These are phyloP conservation scores for Cystobasidium onofrii DNA, from an alignment of 768 basidiomycete species.

Conservation along the genomic window DNA sequence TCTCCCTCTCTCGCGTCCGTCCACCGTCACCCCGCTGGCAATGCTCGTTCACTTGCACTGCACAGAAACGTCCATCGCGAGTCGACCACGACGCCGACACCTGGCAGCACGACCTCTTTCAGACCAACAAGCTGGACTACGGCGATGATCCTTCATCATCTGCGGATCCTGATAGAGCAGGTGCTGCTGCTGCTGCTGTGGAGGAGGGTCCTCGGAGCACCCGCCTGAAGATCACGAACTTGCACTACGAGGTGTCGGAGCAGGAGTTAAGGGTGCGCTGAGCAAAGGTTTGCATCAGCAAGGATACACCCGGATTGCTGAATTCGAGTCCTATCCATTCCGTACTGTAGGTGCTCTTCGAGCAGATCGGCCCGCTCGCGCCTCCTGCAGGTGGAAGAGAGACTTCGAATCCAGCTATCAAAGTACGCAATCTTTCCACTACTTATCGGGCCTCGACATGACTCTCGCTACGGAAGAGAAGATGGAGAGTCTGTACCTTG, in stretches of 20 bases:
- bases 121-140: constrained; percentile 29
- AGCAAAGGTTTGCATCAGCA: neutral
- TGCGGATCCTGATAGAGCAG: neutral
- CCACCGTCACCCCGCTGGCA: neutral
- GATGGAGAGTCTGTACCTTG: too few relatives aligned
- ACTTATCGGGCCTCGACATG: neutral
- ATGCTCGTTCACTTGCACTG: neutral
- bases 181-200: neutral
- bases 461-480: neutral
- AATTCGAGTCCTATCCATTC: neutral
- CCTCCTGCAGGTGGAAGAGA: constrained; percentile 1
- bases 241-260: constrained; percentile 43
- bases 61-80: neutral
- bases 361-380: constrained; percentile 39
- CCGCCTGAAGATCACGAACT: constrained; percentile 37
- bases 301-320: neutral
- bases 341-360: constrained; percentile 37
- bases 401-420: constrained; percentile 38
- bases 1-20: too few relatives aligned
- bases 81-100: constrained; percentile 4
- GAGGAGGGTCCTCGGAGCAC: constrained; percentile 11
- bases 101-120: constrained; percentile 29
- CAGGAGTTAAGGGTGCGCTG: constrained; percentile 40
- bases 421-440: constrained; percentile 36
- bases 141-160: neutral